Percentiles rank a stretch among this genome's conserved stretches.
These are phyloP conservation scores for Termitomyces sp. DNA, from an alignment of 1,284 basidiomycete species.

Conservation along the genomic window DNA sequence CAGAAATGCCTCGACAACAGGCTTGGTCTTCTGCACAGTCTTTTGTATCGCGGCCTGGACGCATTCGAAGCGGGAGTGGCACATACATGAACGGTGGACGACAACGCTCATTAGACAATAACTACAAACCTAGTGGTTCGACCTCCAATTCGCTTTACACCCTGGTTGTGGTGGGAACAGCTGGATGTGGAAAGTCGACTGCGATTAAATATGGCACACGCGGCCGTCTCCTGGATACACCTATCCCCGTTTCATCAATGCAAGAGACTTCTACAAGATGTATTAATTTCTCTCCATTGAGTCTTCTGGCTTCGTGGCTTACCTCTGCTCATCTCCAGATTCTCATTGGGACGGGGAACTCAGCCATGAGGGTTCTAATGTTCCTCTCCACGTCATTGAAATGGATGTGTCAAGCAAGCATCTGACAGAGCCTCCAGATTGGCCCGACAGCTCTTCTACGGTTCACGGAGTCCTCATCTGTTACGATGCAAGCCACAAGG, in stretches of 20 bases:
- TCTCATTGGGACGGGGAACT: constrained; percentile 44
- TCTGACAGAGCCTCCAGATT: constrained; percentile 21
- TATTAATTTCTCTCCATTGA: constrained; percentile 26
- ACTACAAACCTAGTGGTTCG: constrained; percentile 29
- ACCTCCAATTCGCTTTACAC: constrained; percentile 33
- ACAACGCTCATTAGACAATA: constrained; percentile 33
- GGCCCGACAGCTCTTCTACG: constrained; percentile 46
- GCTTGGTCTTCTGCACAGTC: constrained; percentile 40
- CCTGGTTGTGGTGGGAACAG: constrained; percentile 62
- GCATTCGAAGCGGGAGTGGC: constrained; percentile 56
- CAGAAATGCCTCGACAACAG: constrained; percentile 35
- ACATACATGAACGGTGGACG: constrained; percentile 34
- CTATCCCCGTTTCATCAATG: constrained; percentile 21
- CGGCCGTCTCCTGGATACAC: constrained; percentile 43
- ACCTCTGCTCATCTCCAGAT: constrained; percentile 30
- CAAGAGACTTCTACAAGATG: constrained; percentile 36
- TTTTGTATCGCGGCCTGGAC: constrained; percentile 33
- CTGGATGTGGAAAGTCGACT: constrained; percentile 68
- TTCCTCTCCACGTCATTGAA: constrained; percentile 51
- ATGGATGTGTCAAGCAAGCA: constrained; percentile 38
- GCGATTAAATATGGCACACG: constrained; percentile 66
- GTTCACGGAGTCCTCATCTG: constrained; percentile 71
- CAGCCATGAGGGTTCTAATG: constrained; percentile 33
- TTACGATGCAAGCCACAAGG: constrained; percentile 59
- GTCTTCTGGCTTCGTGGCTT: background rate